These are phyloP conservation scores for Lachancea lanzarotensis DNA, from an alignment of 805 yeast genomes.

Conservation along the genomic window DNA sequence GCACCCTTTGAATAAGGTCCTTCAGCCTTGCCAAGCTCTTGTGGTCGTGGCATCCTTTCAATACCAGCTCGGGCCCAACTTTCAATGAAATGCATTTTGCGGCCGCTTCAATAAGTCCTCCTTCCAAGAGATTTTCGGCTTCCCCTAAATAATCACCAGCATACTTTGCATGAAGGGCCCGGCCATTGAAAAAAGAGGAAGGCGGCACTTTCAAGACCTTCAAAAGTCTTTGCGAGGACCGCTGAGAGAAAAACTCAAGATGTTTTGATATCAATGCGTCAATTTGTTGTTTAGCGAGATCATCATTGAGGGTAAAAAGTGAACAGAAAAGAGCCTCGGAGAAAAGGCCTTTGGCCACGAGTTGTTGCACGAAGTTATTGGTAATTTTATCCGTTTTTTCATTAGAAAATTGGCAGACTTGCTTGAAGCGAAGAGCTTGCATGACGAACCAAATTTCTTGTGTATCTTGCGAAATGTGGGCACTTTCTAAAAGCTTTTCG, in stretches of 20 bases:
- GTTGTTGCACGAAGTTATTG: conserved; percentile 43
- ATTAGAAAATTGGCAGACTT: conserved; percentile 20
- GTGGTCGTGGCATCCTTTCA: conserved; percentile 37
- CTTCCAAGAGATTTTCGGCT: conserved; percentile 53
- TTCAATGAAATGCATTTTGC: conserved; percentile 47
- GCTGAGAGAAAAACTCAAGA: conserved; percentile 15
- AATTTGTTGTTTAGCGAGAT: conserved; percentile 38
- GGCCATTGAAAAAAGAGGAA: conserved; percentile 45
- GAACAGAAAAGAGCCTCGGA: conserved; percentile 58
- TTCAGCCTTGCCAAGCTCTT: conserved; percentile 28
- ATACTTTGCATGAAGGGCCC: conserved; percentile 50
- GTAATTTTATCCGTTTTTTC: conserved; percentile 36
- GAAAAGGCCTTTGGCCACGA: conserved; percentile 43
- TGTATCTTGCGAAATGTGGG: conserved; percentile 10
- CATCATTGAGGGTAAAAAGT: conserved; percentile 49
- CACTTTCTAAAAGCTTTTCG: conserved; percentile 10
- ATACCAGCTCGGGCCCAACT: conserved; percentile 69
- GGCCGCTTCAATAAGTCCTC: conserved; percentile 55
- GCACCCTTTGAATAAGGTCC: conserved; percentile 39
- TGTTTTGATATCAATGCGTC: conserved; percentile 24
- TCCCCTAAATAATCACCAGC: conserved; percentile 51
- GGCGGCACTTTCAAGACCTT: conserved; percentile 44
- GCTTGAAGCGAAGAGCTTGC: conserved; percentile 38
- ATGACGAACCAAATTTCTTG: conserved; percentile 48
- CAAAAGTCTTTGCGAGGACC: conserved; percentile 19